Base-by-base conservation (phyloP, 2,329 filamentous ascomycete genomes). In the Talaromyces sp. region DNA sequence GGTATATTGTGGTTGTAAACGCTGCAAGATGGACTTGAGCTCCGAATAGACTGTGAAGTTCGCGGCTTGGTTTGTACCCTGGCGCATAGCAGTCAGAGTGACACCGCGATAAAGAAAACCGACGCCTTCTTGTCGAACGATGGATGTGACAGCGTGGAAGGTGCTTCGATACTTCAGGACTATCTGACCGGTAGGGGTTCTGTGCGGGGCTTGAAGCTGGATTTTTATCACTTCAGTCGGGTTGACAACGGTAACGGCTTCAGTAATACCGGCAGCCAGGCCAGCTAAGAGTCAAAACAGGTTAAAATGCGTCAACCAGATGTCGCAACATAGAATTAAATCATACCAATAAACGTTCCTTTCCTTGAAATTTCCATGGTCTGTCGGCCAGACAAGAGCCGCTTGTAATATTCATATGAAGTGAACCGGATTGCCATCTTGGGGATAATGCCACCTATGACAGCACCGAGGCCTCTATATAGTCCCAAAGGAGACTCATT, bases 181-280 rank as follows among this genome's bases (percentile, higher is more conserved):
- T 67, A 97, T 87, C 7, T 94, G 94, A 74, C 99, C 94, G 54
- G 93, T 91, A 88, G 97, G 93, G 74, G 86, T 91, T 85, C 97
- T 94, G 80, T 97, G 90, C 79, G 99, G 94, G 4, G 93, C 93
- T 82, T 99, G 94, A 68, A 99, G 85, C 54, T 94, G 90, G 73
- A 99, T 99, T 85, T 99, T 99, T 78, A 99, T 86, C 63, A 99
- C 94, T 81, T 99, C 94, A 93, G 99, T 99, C 6, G 94, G 94
- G 29, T 92, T 97, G 59, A 99, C 94, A 56, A 97, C 91, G 54
- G 90, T 88, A 48, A 99, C 93, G 65, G 94, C 94, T 83, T 99
- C 94, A n/a, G 94, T 97, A 19, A 97, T 87, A 77, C 94, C 94
- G 29, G 94, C 94, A 24, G 90, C 85, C 50, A 99, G 87, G 71